These are phyloP conservation scores for Neurospora crassa DNA, from an alignment of 2,329 filamentous ascomycete species.

Conservation along the genomic window DNA sequence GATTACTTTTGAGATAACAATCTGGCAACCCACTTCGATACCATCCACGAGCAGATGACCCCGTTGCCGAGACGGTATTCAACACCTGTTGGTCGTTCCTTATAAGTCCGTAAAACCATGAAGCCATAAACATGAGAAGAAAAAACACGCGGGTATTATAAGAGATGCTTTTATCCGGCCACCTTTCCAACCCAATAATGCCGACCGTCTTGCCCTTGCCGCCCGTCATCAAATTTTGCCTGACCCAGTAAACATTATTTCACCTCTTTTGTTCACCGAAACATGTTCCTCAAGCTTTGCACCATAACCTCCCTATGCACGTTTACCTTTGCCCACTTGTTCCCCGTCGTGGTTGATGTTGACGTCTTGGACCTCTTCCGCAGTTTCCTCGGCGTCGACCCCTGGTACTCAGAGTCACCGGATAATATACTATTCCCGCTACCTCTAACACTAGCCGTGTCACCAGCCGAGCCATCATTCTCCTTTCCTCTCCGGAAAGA, in stretches of 20 bases:
- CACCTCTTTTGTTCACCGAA: conserved; percentile 25
- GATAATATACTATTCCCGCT: background rate
- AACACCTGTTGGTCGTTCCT: background rate
- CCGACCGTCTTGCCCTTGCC: background rate
- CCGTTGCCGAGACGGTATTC: background rate
- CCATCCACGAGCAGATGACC: background rate
- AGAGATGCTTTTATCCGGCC: conserved; percentile 7
- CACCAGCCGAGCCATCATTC: conserved; percentile 12
- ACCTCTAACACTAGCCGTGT: background rate
- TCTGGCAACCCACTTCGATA: background rate
- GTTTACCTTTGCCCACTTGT: conserved; percentile 27
- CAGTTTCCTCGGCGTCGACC: conserved; percentile 19
- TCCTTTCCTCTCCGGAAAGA: conserved; percentile 17
- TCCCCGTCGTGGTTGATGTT: conserved; percentile 7
- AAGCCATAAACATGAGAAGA: background rate
- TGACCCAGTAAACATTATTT: background rate
- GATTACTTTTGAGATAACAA: background rate
- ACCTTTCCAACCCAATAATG: background rate
- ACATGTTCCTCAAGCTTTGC: conserved; percentile 34
- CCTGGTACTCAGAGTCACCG: background rate
- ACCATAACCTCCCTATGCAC: conserved; percentile 28
- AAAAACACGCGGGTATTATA: conserved; percentile 10
- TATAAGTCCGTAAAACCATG: background rate
- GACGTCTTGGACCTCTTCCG: conserved; percentile 8
- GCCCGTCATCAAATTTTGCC: background rate